Percentiles rank a stretch among this genome's conserved stretches.
These are phyloP conservation scores for Irpex rosettiformis DNA, from an alignment of 1,284 basidiomycete genomes.

Conservation along the genomic window DNA sequence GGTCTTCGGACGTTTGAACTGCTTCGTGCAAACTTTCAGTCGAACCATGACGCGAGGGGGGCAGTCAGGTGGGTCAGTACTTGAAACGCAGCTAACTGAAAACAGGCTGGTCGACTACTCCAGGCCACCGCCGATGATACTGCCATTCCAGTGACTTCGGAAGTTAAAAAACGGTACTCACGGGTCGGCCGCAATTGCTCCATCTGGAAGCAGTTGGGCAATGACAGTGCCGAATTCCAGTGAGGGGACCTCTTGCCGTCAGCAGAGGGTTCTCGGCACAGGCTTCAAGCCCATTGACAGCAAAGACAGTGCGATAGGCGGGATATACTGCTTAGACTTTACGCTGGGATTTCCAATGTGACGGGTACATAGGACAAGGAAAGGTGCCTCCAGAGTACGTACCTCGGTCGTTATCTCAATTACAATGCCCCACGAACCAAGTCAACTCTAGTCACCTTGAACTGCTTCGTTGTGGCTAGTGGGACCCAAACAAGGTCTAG, in stretches of 20 bases:
- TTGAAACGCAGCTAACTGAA: neutral
- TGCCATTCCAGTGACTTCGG: neutral
- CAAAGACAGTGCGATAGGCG: too few species aligned
- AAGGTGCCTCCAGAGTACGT: neutral
- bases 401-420: neutral
- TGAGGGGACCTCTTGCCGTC: too few species aligned
- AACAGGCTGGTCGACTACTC: neutral
- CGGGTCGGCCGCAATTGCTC: conserved; percentile 1
- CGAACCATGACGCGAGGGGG: neutral
- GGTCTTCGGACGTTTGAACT: conserved; percentile 4
- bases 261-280: too few species aligned
- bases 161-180: neutral
- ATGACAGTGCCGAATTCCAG: conserved; percentile 1
- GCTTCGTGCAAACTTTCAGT: neutral
- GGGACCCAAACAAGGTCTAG: neutral
- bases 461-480: neutral
- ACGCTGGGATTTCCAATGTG: neutral
- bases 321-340: neutral
- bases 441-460: neutral
- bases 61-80: neutral
- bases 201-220: neutral
- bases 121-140: too few species aligned
- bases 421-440: neutral
- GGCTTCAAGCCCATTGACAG: too few species aligned
- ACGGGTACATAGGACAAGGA: neutral